Base-by-base conservation (phyloP, 768 basidiomycete species). In the Suillus alpinus region DNA sequence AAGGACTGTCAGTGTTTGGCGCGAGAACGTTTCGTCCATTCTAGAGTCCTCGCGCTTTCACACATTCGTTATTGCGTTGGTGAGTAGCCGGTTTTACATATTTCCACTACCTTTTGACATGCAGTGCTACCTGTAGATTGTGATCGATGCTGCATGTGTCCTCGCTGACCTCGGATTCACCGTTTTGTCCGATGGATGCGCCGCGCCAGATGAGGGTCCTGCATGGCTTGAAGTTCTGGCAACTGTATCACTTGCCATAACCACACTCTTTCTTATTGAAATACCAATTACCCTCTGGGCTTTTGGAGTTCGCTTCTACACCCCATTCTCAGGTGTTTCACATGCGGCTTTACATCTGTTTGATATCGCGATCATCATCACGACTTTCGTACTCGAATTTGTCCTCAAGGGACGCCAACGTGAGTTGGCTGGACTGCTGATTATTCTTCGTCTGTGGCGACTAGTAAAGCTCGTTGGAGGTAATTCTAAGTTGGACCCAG, bases 361-460 rank as follows among this genome's bases (percentile, higher is more conserved):
- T 66, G 92, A 94, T 75, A 83, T 85, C 8, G 53, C 81, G 44
- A 81, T 94, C 62, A 86, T 94, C 67, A 18, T 91, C 61, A 80
- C 82, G 7, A 93, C 91, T 0, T 91, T 93, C 69, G 73, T 86
- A 6, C 79, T 93, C 36, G 92, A 94, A 70, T 78, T 88, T 7
- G 79, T 82, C 9, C 76, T 94, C 14, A 81, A 80, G 66, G 91
- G 92, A 2, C 80, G 75, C 57, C 88, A 89, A 68, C 76, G 84
- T 61, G 89, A 94, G 67, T 79, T 93, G 23, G 88, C 86, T 1
- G 83, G 80, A 6, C 74, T 94, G 29, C 81, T 94, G 37, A 80
- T 94, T 44, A 75, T 89, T 20, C 76, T 94, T 32, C 91, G 92
- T 72, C 71, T 94, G 14, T 92, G 92, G 92, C 81, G 92, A 29